Evolutionary conservation across 139 green algal genomes (phyloP).

Genomic region (Pleodorina starrii): DNA sequence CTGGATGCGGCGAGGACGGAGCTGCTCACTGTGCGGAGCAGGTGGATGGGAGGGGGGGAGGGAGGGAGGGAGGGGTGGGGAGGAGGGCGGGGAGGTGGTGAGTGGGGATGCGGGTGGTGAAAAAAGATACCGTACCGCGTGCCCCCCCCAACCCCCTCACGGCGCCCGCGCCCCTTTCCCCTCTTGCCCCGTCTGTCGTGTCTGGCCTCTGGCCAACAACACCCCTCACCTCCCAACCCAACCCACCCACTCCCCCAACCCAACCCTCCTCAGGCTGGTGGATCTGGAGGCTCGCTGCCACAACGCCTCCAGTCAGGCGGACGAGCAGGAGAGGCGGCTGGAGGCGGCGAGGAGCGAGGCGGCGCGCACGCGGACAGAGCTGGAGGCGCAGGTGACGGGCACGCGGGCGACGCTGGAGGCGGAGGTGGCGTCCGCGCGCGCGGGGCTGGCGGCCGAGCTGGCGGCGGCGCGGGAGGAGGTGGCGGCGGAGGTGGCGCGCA

Average conservation of each 20-base stretch:
- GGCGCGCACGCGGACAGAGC: neutral
- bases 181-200: too few relatives aligned
- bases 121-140: neutral
- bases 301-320: slow-evolving; percentile 43
- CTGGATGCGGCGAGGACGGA: slow-evolving; percentile 56
- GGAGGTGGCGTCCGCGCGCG: neutral
- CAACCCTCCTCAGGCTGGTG: slow-evolving; percentile 50
- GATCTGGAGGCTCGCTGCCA: slow-evolving; percentile 60
- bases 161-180: too few relatives aligned
- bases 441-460: neutral
- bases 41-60: slow-evolving; percentile 15
- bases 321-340: slow-evolving; percentile 52
- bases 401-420: neutral
- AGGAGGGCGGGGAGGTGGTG: neutral
- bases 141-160: neutral
- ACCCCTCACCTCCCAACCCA: too few relatives aligned
- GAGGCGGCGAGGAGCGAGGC: neutral
- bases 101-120: neutral
- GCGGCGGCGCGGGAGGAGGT: neutral
- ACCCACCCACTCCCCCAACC: too few relatives aligned
- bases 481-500: neutral
- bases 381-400: neutral
- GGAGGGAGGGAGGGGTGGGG: neutral
- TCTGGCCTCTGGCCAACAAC: too few relatives aligned
- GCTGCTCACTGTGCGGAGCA: slow-evolving; percentile 60